phyloP scores from a whole-genome alignment of 805 yeast species.

The Sungouiozyma ichnusensis region DNA sequence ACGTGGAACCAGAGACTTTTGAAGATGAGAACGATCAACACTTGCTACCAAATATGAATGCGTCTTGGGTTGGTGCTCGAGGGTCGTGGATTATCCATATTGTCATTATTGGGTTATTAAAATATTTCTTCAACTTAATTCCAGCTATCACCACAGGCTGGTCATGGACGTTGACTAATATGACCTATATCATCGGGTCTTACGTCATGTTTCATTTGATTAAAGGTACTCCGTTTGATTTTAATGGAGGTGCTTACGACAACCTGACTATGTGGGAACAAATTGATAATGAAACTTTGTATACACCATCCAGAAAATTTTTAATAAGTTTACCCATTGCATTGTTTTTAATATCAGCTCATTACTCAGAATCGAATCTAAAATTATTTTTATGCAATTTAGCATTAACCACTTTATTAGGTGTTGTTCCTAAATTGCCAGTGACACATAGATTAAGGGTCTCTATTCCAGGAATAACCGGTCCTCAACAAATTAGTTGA shows the following conservation, averaged over 20 bases:
- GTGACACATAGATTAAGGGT: constrained; percentile 70
- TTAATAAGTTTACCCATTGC: constrained; percentile 87
- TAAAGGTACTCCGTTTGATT: constrained; percentile 95
- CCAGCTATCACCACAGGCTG: constrained; percentile 63
- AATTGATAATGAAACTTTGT: constrained; percentile 87
- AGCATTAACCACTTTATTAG: constrained; percentile 62
- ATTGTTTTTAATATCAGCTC: constrained; percentile 77
- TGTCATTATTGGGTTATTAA: constrained; percentile 65
- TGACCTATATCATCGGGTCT: constrained; percentile 81
- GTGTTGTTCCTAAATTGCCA: constrained; percentile 88
- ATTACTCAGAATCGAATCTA: constrained; percentile 78
- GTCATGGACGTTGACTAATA: constrained; percentile 89
- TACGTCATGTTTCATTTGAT: constrained; percentile 94
- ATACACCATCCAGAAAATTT: constrained; percentile 93
- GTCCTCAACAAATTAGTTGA: constrained; percentile 28
- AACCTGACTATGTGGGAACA: constrained; percentile 98
- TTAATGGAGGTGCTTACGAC: constrained; percentile 93
- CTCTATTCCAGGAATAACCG: constrained; percentile 39
- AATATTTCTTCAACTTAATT: constrained; percentile 65
- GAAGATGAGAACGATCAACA: constrained; percentile 91
- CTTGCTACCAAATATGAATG: constrained; percentile 80
- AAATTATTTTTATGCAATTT: constrained; percentile 71
- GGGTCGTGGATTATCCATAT: constrained; percentile 96
- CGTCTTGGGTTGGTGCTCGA: constrained; percentile 90
- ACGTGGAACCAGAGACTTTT: constrained; percentile 83